Percentiles rank a stretch among this genome's conserved stretches.
These are phyloP conservation scores for Ajuga reptans DNA, from an alignment of 305 asterid species.

Conservation along the genomic window DNA sequence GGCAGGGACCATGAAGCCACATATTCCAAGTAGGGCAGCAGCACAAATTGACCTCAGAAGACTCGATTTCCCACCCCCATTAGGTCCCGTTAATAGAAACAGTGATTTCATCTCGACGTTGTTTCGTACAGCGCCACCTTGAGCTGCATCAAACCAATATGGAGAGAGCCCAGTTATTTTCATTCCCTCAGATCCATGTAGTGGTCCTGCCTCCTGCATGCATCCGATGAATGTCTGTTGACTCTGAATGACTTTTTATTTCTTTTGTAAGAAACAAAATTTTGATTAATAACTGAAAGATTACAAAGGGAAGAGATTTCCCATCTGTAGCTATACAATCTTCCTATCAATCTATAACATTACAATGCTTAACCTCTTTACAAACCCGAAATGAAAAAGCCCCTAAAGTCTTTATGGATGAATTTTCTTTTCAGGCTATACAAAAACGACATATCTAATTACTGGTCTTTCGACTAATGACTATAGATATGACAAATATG, in stretches of 20 bases:
- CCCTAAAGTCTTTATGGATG: too few species aligned
- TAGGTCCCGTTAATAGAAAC: slow-evolving; percentile 89
- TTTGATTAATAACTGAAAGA: too few species aligned
- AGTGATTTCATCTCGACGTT: slow-evolving; percentile 73
- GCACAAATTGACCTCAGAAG: slow-evolving; percentile 90
- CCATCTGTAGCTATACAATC: too few species aligned
- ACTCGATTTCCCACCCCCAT: slow-evolving; percentile 97
- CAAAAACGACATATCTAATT: too few species aligned
- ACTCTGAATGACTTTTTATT: neutral
- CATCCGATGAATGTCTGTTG: neutral
- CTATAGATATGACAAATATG: too few species aligned
- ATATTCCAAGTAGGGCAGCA: slow-evolving; percentile 77
- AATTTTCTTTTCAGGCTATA: too few species aligned
- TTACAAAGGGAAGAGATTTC: too few species aligned
- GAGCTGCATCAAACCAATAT: slow-evolving; percentile 86
- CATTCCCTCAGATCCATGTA: slow-evolving; percentile 40
- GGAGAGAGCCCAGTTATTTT: slow-evolving; percentile 76
- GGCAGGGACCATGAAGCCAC: slow-evolving; percentile 96
- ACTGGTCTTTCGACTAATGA: too few species aligned
- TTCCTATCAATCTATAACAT: too few species aligned
- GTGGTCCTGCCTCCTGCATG: slow-evolving; percentile 42
- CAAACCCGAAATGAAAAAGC: too few species aligned
- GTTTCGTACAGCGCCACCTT: slow-evolving; percentile 72
- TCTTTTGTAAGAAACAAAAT: too few species aligned
- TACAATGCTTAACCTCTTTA: too few species aligned